Evolutionary conservation across 805 yeast species (phyloP).

Genomic region (Clavispora vitiphila): DNA sequence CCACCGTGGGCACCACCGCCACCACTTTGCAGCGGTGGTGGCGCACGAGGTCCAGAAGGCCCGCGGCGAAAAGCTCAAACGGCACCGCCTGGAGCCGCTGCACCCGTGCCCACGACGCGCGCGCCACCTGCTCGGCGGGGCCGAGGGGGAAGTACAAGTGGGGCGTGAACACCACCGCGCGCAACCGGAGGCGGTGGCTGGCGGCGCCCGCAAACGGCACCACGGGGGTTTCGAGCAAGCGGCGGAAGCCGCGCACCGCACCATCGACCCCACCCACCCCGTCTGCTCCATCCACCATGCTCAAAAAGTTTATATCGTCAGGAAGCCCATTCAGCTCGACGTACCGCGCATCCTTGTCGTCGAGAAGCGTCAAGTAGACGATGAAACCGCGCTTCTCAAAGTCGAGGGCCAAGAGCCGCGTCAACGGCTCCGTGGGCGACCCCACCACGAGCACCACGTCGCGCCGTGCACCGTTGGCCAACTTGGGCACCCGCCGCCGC

Average conservation of each 20-base stretch:
- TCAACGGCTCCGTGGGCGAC: slow-evolving; percentile 69
- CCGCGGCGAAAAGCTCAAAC: slow-evolving; percentile 47
- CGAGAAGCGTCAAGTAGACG: slow-evolving; percentile 70
- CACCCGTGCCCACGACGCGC: slow-evolving; percentile 48
- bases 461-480: slow-evolving; percentile 65
- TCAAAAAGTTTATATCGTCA: slow-evolving; percentile 64
- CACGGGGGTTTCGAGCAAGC: slow-evolving; percentile 48
- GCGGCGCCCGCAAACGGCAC: slow-evolving; percentile 55
- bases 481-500: slow-evolving; percentile 52
- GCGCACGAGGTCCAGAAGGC: slow-evolving; percentile 51
- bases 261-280: slow-evolving; percentile 40
- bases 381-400: slow-evolving; percentile 76
- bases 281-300: slow-evolving; percentile 42
- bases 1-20: slow-evolving; percentile 50
- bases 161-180: slow-evolving; percentile 68
- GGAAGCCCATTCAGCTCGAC: slow-evolving; percentile 54
- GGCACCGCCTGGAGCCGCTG: slow-evolving; percentile 45
- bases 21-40: slow-evolving; percentile 43
- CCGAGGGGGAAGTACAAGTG: slow-evolving; percentile 65
- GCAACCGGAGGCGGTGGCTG: slow-evolving; percentile 51
- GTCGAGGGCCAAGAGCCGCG: slow-evolving; percentile 65
- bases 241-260: slow-evolving; percentile 36
- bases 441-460: slow-evolving; percentile 76
- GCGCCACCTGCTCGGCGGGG: slow-evolving; percentile 54
- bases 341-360: slow-evolving; percentile 50